phyloP scores from a whole-genome alignment of 2,329 filamentous ascomycete genomes.

The Apiospora pterosperma region DNA sequence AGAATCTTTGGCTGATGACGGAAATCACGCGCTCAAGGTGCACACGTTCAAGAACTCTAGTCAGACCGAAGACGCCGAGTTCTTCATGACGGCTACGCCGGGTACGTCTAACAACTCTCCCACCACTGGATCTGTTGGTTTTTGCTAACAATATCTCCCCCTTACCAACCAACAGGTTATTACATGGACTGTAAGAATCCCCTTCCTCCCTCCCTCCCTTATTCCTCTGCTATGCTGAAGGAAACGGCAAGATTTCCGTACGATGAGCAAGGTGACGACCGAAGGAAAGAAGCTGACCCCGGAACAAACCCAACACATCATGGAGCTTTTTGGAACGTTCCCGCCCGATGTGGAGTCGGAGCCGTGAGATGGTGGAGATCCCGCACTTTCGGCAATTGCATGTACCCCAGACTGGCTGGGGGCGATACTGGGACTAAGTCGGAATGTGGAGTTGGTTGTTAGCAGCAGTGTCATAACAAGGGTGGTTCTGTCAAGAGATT shows the following conservation, averaged over 20 bases:
- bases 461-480: neutral
- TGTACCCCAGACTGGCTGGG: neutral
- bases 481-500: neutral
- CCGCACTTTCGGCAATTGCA: neutral
- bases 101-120: constrained; percentile 18
- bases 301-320: constrained; percentile 27
- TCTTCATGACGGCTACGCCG: constrained; percentile 35
- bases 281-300: constrained; percentile 22
- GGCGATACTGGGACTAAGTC: neutral
- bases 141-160: neutral
- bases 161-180: constrained; percentile 19
- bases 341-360: constrained; percentile 31
- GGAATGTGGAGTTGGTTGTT: neutral
- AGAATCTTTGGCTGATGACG: too few species aligned
- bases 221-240: neutral
- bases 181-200: constrained; percentile 36
- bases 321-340: constrained; percentile 35
- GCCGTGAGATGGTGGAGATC: constrained; percentile 17
- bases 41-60: constrained; percentile 33
- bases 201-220: neutral
- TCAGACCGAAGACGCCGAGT: constrained; percentile 27
- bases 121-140: neutral
- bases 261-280: constrained; percentile 26
- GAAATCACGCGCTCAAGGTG: too few species aligned
- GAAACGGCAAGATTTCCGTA: constrained; percentile 28